Percentiles rank a stretch among this genome's conserved stretches.
phyloP scores from a whole-genome alignment of 257 asterid genomes.

The Solanum tacnaense region DNA sequence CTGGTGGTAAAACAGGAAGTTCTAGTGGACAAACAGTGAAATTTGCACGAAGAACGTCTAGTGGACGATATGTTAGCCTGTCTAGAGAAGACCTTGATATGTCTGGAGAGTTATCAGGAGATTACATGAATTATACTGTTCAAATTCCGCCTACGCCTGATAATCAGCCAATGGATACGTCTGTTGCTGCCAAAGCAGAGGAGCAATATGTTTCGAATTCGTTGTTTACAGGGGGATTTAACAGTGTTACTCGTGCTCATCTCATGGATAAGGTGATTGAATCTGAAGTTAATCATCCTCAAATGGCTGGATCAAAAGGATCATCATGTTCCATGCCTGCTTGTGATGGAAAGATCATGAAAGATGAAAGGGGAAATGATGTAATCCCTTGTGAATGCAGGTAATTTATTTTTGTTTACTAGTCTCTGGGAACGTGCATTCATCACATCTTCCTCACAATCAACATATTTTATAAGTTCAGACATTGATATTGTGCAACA shows the following conservation, averaged over 20 bases:
- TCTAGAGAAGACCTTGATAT: conserved; percentile 70
- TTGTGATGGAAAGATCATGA: conserved; percentile 82
- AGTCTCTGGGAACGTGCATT: neutral
- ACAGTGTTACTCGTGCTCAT: conserved; percentile 84
- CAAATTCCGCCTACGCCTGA: conserved; percentile 90
- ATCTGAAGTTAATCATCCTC: conserved; percentile 69
- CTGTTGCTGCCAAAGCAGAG: conserved; percentile 72
- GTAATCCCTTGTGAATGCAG: conserved; percentile 81
- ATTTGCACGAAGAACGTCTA: conserved; percentile 72
- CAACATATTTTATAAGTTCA: neutral
- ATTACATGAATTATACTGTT: conserved; percentile 69
- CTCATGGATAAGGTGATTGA: conserved; percentile 94
- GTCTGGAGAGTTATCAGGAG: conserved; percentile 54
- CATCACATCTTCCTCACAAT: neutral
- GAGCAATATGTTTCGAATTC: conserved; percentile 86
- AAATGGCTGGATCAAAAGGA: conserved; percentile 85
- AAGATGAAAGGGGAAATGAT: conserved; percentile 70
- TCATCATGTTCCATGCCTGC: conserved; percentile 68
- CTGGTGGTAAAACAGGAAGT: neutral
- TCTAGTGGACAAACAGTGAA: conserved; percentile 55
- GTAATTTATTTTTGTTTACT: conserved; percentile 5
- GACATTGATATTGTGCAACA: neutral
- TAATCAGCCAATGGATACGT: conserved; percentile 66
- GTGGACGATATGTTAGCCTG: conserved; percentile 68
- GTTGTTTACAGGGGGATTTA: conserved; percentile 73